Base-by-base conservation (phyloP, 108 stramenopile genomes). In the Nitzschia inconspicua region DNA sequence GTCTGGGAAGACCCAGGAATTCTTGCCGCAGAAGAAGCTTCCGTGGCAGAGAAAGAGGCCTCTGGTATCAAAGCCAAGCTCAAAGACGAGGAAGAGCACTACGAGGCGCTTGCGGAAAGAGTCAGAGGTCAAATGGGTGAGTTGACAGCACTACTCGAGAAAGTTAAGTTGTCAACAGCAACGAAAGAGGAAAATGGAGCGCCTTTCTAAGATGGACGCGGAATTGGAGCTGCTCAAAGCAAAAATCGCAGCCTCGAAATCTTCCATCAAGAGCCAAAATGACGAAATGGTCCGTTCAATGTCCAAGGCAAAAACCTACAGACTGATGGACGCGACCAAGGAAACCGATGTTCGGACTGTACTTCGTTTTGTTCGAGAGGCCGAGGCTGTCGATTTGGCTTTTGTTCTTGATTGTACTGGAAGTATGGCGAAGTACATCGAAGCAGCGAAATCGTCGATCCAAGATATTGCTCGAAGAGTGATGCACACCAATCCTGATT, bases 381-480 rank as follows among this genome's bases (percentile, higher is more conserved):
- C 60, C 16, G 73, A 74, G 51, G 49, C 34, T 49, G 73, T 74
- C 7, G 73, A 74, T 48, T 29, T 74, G 32, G 65, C 65, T 13
- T 74, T 74, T 37, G 34, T 74, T 62, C 14, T 74, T 52, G 73
- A 74, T 56, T 67, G 66, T 32, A 74, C 73, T 0, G 30, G 54
- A 2, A 68, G 60, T n/a, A 68, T 74, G 73, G 36, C 31, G 2
- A 18, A 34, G n/a, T 56, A 68, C 60, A 62, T 71, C 41, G 32
- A 10, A 23, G 47, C 56, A 3, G 73, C 42, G 14, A 74, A 68
- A 39, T 24, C 51, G 36, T 62, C 57, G 43, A 68, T 74, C 37
- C 42, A 37, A 4, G 41, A 47, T 28, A 68, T 74, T 22, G 52
- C 63, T 23, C n/a, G 37, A 1, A 35, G 62, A 26, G 31, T 71